Conservation (phyloP, 208 protist genomes). For the Leishmania martiniquensis region DNA sequence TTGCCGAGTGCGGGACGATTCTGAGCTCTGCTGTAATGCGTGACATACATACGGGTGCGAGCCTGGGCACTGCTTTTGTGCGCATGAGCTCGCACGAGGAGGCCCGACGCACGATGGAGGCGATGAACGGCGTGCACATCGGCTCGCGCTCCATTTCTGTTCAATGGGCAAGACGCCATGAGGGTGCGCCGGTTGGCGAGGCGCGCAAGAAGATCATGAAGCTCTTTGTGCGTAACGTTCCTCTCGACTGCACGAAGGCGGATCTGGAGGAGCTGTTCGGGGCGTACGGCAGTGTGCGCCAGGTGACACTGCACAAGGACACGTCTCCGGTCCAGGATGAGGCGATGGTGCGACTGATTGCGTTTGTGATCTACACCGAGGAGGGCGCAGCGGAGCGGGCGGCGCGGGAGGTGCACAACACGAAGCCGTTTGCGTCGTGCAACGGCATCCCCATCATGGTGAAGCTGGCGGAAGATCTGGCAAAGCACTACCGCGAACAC, state of each 20-base stretch:
- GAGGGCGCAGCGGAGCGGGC: slow-evolving; percentile 59
- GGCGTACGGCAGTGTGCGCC: slow-evolving; percentile 52
- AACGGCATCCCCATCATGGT: slow-evolving; percentile 49
- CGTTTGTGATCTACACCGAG: slow-evolving; percentile 45
- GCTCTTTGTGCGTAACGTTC: slow-evolving; percentile 87
- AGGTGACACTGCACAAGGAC: slow-evolving; percentile 73
- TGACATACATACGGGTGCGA: slow-evolving; percentile 71
- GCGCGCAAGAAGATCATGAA: slow-evolving; percentile 76
- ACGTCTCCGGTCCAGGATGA: slow-evolving; percentile 42
- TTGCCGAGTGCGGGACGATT: slow-evolving; percentile 53
- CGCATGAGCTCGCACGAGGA: slow-evolving; percentile 47
- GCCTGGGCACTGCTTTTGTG: slow-evolving; percentile 72
- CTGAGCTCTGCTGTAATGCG: slow-evolving; percentile 63
- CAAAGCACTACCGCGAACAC: slow-evolving; percentile 7
- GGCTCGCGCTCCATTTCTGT: slow-evolving; percentile 41
- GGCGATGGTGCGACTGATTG: slow-evolving; percentile 30
- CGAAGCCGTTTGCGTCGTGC: slow-evolving; percentile 43
- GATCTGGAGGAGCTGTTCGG: slow-evolving; percentile 44
- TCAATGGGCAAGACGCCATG: slow-evolving; percentile 79
- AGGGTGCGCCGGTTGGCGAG: slow-evolving; percentile 63
- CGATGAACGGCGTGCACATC: slow-evolving; percentile 18
- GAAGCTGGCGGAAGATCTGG: slow-evolving; percentile 45
- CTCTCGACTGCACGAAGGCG: slow-evolving; percentile 37
- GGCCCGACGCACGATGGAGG: slow-evolving; percentile 36
- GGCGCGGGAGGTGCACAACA: slow-evolving; percentile 46